Evolutionary conservation across 148 eudicot species (phyloP).

Genomic region (Selenicereus undatus): DNA sequence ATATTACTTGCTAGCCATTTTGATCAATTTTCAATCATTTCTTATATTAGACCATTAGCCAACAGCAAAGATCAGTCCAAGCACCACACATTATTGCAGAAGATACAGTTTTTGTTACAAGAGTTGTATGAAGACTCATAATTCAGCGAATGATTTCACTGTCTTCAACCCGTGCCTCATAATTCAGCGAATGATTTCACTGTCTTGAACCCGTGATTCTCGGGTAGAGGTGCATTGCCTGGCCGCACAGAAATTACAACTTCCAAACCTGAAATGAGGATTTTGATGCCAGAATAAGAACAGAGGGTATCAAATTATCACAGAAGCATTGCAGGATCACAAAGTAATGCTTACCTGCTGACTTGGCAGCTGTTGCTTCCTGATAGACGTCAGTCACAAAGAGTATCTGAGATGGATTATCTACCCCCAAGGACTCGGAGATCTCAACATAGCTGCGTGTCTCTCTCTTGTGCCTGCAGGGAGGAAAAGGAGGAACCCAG

Average conservation of each 20-base stretch:
- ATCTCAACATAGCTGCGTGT: slow-evolving; percentile 71
- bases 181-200: slow-evolving; percentile 68
- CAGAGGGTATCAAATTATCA: background rate
- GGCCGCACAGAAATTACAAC: slow-evolving; percentile 77
- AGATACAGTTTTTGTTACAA: slow-evolving; percentile 2
- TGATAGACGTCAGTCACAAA: slow-evolving; percentile 81
- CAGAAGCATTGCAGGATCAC: background rate
- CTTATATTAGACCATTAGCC: no score
- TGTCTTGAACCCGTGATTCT: slow-evolving; percentile 77
- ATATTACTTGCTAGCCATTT: no score
- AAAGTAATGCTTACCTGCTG: slow-evolving; percentile 58
- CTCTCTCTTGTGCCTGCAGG: slow-evolving; percentile 76
- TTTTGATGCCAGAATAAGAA: background rate
- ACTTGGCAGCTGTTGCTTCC: slow-evolving; percentile 89
- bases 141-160: slow-evolving; percentile 61
- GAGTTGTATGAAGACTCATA: slow-evolving; percentile 40
- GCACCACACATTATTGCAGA: background rate
- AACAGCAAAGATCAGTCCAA: background rate
- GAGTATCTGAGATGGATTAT: slow-evolving; percentile 67
- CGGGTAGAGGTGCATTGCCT: slow-evolving; percentile 84
- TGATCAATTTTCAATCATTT: no score
- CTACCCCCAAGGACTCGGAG: slow-evolving; percentile 70
- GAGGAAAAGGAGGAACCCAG: background rate
- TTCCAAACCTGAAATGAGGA: slow-evolving; percentile 58
- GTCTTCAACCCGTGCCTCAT: slow-evolving; percentile 68